Base-by-base conservation (phyloP, 768 basidiomycete species). In the Podaxis sp. region DNA sequence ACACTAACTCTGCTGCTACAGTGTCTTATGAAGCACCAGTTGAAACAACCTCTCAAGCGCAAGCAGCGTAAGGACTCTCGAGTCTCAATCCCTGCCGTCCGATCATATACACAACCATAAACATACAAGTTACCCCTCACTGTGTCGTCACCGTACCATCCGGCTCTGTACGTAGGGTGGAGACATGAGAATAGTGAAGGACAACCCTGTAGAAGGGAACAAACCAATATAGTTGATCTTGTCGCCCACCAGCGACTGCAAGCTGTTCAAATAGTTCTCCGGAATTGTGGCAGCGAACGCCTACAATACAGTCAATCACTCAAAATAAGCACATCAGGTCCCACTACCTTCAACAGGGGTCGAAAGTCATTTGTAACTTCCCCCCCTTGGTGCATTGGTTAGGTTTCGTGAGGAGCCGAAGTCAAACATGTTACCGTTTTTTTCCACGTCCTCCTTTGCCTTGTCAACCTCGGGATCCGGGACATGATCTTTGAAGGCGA, bases 321-420 rank as follows among this genome's bases (percentile, higher is more conserved):
- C 15, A 15, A 12, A 9, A 4, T 26, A 15, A 9, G 49, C 11
- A 52, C 26, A 24, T 49, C 7, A 30, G 8, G 38, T 13, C 3
- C 4, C 12, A 9, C 4, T 55, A 55, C 61, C 44, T 62, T 62
- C 40, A 61, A 13, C 12, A 61, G 33, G 12, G 61, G 53, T 30
- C 30, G 17, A 26, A 46, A 61, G 30, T 61, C 52, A 48, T 48
- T 24, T 15, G 40, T 55, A 30, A 62, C 38, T 7, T 12, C 39
- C 4, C 53, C 61, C 3, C 61, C 61, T 62, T 13, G 39, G 30
- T 19, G 17, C n/a, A 40, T 6, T 24, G 19, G 26, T 39, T 28
- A 60, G 59, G 22, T 49, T n/a, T 12, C 19, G 38, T 17, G 13
- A 30, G 26, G 11, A 26, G 8, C 26, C 8, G 7, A 17, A 44